Conservation (phyloP, 2,329 filamentous ascomycete species). For the Exophiala mesophila region DNA sequence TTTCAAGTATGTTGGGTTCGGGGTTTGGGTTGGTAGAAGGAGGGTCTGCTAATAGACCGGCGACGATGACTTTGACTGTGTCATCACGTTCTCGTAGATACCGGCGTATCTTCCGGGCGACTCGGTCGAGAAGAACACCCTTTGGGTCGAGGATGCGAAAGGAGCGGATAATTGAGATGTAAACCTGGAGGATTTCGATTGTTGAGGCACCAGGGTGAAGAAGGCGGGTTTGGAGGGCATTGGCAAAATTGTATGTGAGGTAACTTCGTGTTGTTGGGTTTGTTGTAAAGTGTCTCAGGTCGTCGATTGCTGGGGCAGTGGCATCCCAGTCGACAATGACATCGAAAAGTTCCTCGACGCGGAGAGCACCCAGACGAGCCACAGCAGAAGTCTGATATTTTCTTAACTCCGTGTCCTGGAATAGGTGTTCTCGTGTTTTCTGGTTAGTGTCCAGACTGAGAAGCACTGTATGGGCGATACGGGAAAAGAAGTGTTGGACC, state of each 20-base stretch:
- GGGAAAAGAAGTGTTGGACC: constrained; percentile 52
- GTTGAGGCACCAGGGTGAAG: constrained; percentile 62
- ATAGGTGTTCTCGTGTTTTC: constrained; percentile 21
- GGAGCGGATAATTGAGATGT: constrained; percentile 61
- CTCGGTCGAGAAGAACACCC: constrained; percentile 62
- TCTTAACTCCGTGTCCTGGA: constrained; percentile 42
- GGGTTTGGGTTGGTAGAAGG: constrained; percentile 33
- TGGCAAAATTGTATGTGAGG: constrained; percentile 51
- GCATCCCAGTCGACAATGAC: constrained; percentile 58
- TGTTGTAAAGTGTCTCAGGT: constrained; percentile 54
- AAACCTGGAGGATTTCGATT: constrained; percentile 61
- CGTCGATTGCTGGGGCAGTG: constrained; percentile 55
- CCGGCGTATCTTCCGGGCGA: constrained; percentile 58
- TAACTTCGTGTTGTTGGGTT: constrained; percentile 51
- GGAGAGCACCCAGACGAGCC: constrained; percentile 50
- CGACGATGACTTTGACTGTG: constrained; percentile 61
- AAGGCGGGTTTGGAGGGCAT: constrained; percentile 50
- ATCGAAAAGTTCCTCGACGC: constrained; percentile 56
- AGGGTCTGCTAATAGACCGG: constrained; percentile 56
- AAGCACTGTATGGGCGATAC: constrained; percentile 46
- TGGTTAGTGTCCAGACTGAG: constrained; percentile 7
- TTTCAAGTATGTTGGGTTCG: constrained; percentile 32
- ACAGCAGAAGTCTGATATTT: constrained; percentile 55
- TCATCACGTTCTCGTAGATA: constrained; percentile 63
- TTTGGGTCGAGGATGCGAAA: constrained; percentile 61